Base-by-base conservation (phyloP, 768 basidiomycete species). In the Termitomyces sp. region DNA sequence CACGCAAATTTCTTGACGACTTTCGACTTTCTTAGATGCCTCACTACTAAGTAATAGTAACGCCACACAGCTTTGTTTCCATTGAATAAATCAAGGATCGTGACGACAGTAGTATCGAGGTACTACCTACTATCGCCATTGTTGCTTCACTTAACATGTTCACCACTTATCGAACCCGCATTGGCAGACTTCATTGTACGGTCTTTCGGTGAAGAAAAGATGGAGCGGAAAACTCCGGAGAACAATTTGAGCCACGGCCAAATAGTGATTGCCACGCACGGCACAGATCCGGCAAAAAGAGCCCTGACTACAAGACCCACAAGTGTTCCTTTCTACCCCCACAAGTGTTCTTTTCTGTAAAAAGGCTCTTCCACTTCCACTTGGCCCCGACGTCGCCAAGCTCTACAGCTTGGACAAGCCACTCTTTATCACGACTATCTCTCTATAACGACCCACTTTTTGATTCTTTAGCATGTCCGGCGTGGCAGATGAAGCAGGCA, bases 401-500 rank as follows among this genome's bases (percentile, higher is more conserved):
- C 34, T 34, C 54, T 37, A 58, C 42, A 54, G 48, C 54, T 53
- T 35, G 35, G n/a, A 43, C 48, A 28, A 50, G 43, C 37, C 60
- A 15, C 51, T 56, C 57, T 48, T 58, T 62, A 45, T 53, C 14
- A 59, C 58, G 56, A 52, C 53, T 21, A 43, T 60, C 47, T 45
- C 43, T 57, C 48, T 50, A 35, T 48, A 44, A 58, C 55, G 44
- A n/a, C 42, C 45, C 57, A 59, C 42, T 45, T 24, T 58, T 54
- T 30, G 9, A 53, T 53, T 55, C 24, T 34, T 10, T 60, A 42
- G 22, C 59, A 75, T 74, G 72, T 68, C 71, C 53, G 65, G 65
- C 51, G 68, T 76, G 48, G 60, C 62, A 38, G 65, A 71, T 55
- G 67, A 70, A 61, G 73, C 74, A 49, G 69, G 70, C 50, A 51